Evolutionary conservation across 2,329 filamentous ascomycete genomes (phyloP), one percentile per base, ranked within the genome.

Genomic region (Clonostachys solani): DNA sequence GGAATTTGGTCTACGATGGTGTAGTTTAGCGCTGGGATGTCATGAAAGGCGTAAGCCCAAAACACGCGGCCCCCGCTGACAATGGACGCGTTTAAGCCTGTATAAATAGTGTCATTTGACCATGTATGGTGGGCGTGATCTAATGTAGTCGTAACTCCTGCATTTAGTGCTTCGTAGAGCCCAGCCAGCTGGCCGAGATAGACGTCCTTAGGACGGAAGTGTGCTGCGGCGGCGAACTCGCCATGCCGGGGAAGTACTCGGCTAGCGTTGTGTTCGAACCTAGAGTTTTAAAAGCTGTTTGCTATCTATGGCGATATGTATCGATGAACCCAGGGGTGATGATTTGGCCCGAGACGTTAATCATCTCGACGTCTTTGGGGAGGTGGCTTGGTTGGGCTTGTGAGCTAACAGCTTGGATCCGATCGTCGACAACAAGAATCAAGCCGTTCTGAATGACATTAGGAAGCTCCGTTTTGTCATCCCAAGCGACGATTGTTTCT

Each of bases 281-380:
- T 1, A 82, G 53, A 0, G 77, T 80, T 53, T 76, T 78, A 54
- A 73, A 71, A 10, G 67, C 74, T 0, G 78, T 80, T 54, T 81
- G 75, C 79, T 77, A 80, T 1, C 71, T 67, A 50, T 80, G 75
- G 2, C 71, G 71, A 52, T 82, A 78, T 0, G 77, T 81, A 57
- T 81, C 74, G 48, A 82, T 64, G 57, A 82, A 80, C 9, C 79
- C 78, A 0, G 77, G 74, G 0, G 69, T 70, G 45, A 81, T 64
- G 49, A 80, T 80, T 54, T 78, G 75, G 45, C 70, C 64, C 0
- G 65, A 66, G 38, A 69, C 71, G 51, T 81, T 70, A n/a, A 81
- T 42, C 10, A 17, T n/a, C 16, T 12, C 17, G 16, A 18, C 38
- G 10, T 40, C 16, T n/a, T 38, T 13, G 4, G 36, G 36, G 36